These are phyloP conservation scores for Trametes sp. DNA, from an alignment of 1,284 basidiomycete species.

Conservation along the genomic window DNA sequence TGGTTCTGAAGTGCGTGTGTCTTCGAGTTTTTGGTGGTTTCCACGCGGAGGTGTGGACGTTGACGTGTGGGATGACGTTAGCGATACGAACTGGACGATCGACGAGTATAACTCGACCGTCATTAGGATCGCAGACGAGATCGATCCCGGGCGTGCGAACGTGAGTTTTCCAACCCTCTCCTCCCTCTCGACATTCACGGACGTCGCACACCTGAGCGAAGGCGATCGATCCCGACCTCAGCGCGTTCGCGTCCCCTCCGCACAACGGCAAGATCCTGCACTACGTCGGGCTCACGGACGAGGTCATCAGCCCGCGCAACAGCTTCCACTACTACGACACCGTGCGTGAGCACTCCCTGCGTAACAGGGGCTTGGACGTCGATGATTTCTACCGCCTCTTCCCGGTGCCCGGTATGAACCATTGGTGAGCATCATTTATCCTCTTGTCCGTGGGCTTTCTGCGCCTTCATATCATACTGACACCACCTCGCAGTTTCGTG, in stretches of 20 bases:
- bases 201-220: conserved; percentile 12
- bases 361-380: conserved; percentile 36
- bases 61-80: not conserved
- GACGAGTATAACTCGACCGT: conserved; percentile 28
- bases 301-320: conserved; percentile 46
- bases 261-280: conserved; percentile 43
- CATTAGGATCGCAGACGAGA: conserved; percentile 28
- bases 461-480: not conserved
- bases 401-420: conserved; percentile 52
- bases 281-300: conserved; percentile 42
- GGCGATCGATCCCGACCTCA: conserved; percentile 39
- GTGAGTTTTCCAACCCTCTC: too few relatives aligned
- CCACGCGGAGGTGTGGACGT: too few relatives aligned
- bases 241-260: conserved; percentile 35
- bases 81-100: conserved; percentile 29
- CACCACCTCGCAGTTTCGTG: not conserved
- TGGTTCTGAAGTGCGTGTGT: conserved; percentile 31
- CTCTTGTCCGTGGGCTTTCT: too few relatives aligned
- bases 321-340: conserved; percentile 46
- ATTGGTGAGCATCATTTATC: conserved; percentile 44
- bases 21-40: too few relatives aligned
- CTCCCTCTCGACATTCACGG: too few relatives aligned
- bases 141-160: conserved; percentile 32
- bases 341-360: conserved; percentile 38
- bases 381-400: conserved; percentile 49